A percentile compares a stretch with the other conserved stretches of the same genome.
Conservation (phyloP, 2,329 filamentous ascomycete genomes). For the Tolypocladium cylindrosporum region DNA sequence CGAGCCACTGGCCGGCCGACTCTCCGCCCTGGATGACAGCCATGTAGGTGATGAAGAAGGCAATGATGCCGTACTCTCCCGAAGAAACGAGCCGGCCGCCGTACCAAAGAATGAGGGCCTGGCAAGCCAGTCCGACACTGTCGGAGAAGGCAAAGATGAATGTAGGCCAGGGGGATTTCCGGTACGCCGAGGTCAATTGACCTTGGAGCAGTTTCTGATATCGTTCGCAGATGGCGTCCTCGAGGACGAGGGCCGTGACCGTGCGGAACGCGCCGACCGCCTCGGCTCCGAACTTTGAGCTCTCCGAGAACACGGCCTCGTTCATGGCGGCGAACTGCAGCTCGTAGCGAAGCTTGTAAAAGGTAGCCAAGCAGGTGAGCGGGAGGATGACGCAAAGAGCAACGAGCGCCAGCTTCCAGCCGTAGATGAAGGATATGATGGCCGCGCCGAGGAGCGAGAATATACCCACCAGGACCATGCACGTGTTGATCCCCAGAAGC, state of each 20-base stretch:
- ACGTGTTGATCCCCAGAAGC: conserved; percentile 53
- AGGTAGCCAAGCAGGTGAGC: conserved; percentile 35
- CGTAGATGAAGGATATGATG: conserved; percentile 58
- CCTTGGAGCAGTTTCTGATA: conserved; percentile 48
- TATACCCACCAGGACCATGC: conserved; percentile 38
- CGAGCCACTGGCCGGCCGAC: conserved; percentile 55
- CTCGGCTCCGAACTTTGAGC: conserved; percentile 65
- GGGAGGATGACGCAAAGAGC: conserved; percentile 50
- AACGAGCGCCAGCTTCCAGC: conserved; percentile 68
- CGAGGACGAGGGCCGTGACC: conserved; percentile 61
- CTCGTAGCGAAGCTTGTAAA: conserved; percentile 46
- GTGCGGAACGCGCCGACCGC: conserved; percentile 65
- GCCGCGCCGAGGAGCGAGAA: conserved; percentile 46
- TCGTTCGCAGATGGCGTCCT: conserved; percentile 51
- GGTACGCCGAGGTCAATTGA: conserved; percentile 50
- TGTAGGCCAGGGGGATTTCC: conserved; percentile 51
- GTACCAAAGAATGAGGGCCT: conserved; percentile 59
- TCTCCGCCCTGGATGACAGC: conserved; percentile 59
- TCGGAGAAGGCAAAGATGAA: conserved; percentile 61
- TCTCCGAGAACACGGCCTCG: conserved; percentile 56
- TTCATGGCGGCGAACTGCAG: conserved; percentile 60
- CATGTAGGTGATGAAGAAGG: conserved; percentile 52
- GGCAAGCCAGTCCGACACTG: conserved; percentile 50
- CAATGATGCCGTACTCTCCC: conserved; percentile 33
- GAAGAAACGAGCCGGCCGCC: conserved; percentile 49